Evolutionary conservation across 2,329 filamentous ascomycete species (phyloP).

Genomic region (Aspergillus felis): DNA sequence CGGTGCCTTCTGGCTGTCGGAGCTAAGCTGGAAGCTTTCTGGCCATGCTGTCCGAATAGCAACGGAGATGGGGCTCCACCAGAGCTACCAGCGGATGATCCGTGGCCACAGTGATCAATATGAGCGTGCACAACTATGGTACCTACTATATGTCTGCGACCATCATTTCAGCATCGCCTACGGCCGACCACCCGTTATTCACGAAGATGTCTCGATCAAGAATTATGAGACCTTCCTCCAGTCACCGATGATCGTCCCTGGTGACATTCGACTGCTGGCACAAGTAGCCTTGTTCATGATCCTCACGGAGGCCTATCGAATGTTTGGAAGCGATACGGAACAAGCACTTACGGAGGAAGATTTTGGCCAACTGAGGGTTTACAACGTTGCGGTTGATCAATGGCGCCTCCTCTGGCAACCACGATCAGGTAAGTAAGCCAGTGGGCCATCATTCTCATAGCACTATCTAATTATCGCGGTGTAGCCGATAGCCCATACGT

Average conservation of each 20-base stretch:
- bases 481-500: slow-evolving; percentile 44
- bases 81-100: slow-evolving; percentile 49
- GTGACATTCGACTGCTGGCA: slow-evolving; percentile 55
- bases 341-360: slow-evolving; percentile 50
- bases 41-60: slow-evolving; percentile 57
- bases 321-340: slow-evolving; percentile 55
- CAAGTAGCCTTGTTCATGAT: slow-evolving; percentile 58
- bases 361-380: slow-evolving; percentile 46
- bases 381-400: slow-evolving; percentile 49
- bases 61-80: slow-evolving; percentile 55
- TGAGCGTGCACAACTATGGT: slow-evolving; percentile 59
- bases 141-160: slow-evolving; percentile 61
- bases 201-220: slow-evolving; percentile 55
- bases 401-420: slow-evolving; percentile 50
- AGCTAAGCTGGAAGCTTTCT: slow-evolving; percentile 60
- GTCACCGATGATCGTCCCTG: slow-evolving; percentile 48
- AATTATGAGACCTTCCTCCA: slow-evolving; percentile 57
- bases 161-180: slow-evolving; percentile 63
- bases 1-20: slow-evolving; percentile 60
- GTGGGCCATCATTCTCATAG: not conserved
- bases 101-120: slow-evolving; percentile 48
- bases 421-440: slow-evolving; percentile 41
- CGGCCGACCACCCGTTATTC: slow-evolving; percentile 55
- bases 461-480: not conserved
- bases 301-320: slow-evolving; percentile 53